phyloP scores from a whole-genome alignment of 139 green algal genomes.

The Asterochloris erici region DNA sequence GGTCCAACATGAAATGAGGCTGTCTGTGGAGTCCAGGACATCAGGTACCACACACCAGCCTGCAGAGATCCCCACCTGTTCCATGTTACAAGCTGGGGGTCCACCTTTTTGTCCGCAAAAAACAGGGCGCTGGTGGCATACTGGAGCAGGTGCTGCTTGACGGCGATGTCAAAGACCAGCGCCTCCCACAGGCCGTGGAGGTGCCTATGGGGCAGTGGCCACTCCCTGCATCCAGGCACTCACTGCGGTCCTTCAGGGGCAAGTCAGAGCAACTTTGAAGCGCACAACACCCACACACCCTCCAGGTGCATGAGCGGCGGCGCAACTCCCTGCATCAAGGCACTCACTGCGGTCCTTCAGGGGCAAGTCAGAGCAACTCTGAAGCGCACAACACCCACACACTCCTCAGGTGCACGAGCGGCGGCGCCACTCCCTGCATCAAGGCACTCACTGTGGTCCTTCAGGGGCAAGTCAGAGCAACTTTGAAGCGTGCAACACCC shows the following conservation, averaged over 20 bases:
- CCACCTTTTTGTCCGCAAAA: slow-evolving; percentile 78
- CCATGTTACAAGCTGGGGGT: slow-evolving; percentile 73
- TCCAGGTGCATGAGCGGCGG: background rate
- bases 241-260: slow-evolving; percentile 49
- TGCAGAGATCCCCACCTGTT: slow-evolving; percentile 49
- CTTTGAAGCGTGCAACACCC: background rate
- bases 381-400: background rate
- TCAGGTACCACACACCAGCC: background rate
- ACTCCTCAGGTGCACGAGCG: background rate
- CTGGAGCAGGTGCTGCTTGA: slow-evolving; percentile 73
- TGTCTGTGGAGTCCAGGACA: background rate
- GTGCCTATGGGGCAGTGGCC: slow-evolving; percentile 55
- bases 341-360: slow-evolving; percentile 49
- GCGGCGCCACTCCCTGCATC: slow-evolving; percentile 58
- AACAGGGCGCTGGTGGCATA: slow-evolving; percentile 85
- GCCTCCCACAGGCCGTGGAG: slow-evolving; percentile 62
- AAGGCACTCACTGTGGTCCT: slow-evolving; percentile 42
- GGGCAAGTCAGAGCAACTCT: background rate
- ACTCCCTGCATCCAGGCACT: slow-evolving; percentile 66
- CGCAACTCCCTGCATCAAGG: slow-evolving; percentile 63
- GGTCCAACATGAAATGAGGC: no score
- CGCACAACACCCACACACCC: background rate
- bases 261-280: background rate
- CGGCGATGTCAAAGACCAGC: slow-evolving; percentile 73
- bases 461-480: slow-evolving; percentile 32